Evolutionary conservation across 306 rosid genomes (phyloP).

Genomic region (Castanea sativa): DNA sequence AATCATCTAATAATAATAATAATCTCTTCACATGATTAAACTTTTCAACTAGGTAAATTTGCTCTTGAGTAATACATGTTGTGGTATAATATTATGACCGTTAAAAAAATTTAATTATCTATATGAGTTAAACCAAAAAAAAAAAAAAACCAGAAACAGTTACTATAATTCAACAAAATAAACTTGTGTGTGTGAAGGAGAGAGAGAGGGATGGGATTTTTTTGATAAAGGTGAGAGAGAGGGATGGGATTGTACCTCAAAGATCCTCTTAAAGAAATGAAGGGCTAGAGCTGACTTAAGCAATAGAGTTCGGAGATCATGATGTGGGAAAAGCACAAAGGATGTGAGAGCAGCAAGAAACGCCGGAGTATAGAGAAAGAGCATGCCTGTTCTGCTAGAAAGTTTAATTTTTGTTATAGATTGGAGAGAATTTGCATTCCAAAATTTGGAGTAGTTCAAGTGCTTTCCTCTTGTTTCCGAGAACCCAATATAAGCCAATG

Average conservation of each 20-base stretch:
- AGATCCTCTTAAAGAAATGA: conserved; percentile 75
- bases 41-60: too few species aligned
- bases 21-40: too few species aligned
- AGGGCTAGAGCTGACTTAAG: conserved; percentile 53
- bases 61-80: too few species aligned
- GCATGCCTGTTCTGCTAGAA: conserved; percentile 60
- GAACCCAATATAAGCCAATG: conserved; percentile 29
- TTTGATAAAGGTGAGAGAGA: too few species aligned
- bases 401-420: conserved; percentile 19
- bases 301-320: conserved; percentile 33
- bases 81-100: too few species aligned
- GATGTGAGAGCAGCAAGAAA: conserved; percentile 50
- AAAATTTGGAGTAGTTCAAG: conserved; percentile 69
- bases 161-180: too few species aligned
- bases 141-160: too few species aligned
- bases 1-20: too few species aligned
- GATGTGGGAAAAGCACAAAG: conserved; percentile 35
- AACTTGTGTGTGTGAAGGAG: too few species aligned
- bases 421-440: conserved; percentile 8
- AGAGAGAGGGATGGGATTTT: too few species aligned
- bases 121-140: too few species aligned
- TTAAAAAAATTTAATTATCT: too few species aligned
- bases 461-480: conserved; percentile 57
- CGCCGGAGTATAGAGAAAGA: conserved; percentile 57
- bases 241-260: conserved; percentile 47